Evolutionary conservation across 352 stramenopile species (phyloP), one percentile per base, ranked within the genome.

Genomic region (Elongisporangium anandrum): DNA sequence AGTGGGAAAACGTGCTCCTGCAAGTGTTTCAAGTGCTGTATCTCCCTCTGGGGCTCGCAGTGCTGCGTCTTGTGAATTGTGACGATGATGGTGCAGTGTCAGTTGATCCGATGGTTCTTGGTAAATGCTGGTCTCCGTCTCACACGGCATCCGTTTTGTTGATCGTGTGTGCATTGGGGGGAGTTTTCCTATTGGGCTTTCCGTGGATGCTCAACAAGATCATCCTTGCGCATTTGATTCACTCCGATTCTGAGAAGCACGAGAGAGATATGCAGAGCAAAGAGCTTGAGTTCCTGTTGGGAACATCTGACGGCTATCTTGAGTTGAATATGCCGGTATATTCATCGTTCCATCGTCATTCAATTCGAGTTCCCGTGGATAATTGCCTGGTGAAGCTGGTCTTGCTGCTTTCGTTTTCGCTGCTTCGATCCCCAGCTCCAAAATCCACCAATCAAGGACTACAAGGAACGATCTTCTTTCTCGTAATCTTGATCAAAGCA

Each of bases 61-160:
- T 79, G n/a, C n/a, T 85, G 2, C 66, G 81, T 1, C 63, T 91
- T 8, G 58, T 88, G 38, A 85, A 88, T 57, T 91, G 79, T 54
- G 65, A 85, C 26, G 63, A 47, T 9, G 38, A 69, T 51, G 72
- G 68, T 7, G 10, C 13, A 2, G 68, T 87, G 6, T 75, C 77
- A 1, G 77, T 89, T 0, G 79, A 89, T 54, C 77, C 79, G 6
- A 47, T n/a, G 0, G 52, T 54, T 0, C 65, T 84, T 41, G 54
- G 52, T 0, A 17, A 4, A 0, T 89, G 79, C 39, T 69, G 70
- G 15, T 69, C 65, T 4, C 19, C n/a, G n/a, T 17, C 50, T 0
- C 77, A 87, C 52, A 29, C 54, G 1, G n/a, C 58, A 6, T 65
- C 66, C 9, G 67, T 88, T 17, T 16, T 69, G 1, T 1, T 65